These are phyloP conservation scores for Cryomyces minteri DNA, from an alignment of 495 filamentous ascomycete genomes.

Conservation along the genomic window DNA sequence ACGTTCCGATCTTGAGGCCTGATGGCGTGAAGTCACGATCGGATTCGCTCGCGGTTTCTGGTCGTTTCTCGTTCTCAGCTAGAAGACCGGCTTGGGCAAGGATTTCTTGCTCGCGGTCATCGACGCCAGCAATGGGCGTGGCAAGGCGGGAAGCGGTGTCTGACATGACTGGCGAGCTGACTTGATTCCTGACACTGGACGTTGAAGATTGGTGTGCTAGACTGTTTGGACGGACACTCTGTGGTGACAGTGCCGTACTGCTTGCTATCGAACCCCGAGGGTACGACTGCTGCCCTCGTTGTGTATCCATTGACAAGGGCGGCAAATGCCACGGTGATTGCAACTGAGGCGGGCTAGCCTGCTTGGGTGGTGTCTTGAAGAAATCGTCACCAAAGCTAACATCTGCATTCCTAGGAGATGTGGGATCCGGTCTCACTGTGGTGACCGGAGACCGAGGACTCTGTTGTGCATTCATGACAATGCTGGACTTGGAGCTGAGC, in stretches of 20 bases:
- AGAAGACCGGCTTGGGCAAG: slow-evolving; percentile 29
- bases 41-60: slow-evolving; percentile 15
- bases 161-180: slow-evolving; percentile 1
- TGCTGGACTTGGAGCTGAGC: too few species aligned
- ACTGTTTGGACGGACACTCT: not conserved
- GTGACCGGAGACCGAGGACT: too few species aligned
- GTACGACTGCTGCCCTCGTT: too few species aligned
- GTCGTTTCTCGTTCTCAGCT: slow-evolving; percentile 24
- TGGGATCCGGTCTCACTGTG: too few species aligned
- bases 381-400: too few species aligned
- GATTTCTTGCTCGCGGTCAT: slow-evolving; percentile 31
- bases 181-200: not conserved
- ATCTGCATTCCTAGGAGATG: too few species aligned
- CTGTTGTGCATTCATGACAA: too few species aligned
- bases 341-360: too few species aligned
- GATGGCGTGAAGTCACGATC: slow-evolving; percentile 10
- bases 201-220: not conserved
- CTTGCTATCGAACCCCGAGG: too few species aligned
- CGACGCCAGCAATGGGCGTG: slow-evolving; percentile 20
- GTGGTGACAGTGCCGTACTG: not conserved
- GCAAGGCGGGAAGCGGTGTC: slow-evolving; percentile 20
- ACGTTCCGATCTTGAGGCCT: slow-evolving; percentile 4
- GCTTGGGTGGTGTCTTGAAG: too few species aligned
- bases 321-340: too few species aligned
- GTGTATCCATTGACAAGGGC: too few species aligned